A percentile compares a stretch with the other conserved stretches of the same genome.
Conservation (phyloP, 73 alveolate species). For the Stentor coeruleus region DNA sequence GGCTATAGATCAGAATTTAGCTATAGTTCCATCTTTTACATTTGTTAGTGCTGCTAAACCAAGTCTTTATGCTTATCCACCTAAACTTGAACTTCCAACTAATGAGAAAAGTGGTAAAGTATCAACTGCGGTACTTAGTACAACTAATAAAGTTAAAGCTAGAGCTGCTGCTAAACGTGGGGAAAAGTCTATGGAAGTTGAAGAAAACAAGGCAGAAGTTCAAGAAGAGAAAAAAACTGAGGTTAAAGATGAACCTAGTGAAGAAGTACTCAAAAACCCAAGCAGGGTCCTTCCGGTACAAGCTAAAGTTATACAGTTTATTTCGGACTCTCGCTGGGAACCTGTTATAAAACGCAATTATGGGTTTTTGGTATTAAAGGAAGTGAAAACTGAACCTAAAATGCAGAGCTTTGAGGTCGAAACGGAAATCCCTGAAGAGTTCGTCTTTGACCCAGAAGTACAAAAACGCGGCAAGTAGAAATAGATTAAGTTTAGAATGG, state of each 20-base stretch:
- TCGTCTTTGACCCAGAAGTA: constrained; percentile 60
- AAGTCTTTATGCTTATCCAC: constrained; percentile 84
- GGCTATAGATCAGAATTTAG: constrained; percentile 83
- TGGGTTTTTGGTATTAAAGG: constrained; percentile 78
- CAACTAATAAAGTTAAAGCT: constrained; percentile 90
- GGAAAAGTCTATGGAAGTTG: constrained; percentile 49
- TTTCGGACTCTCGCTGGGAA: constrained; percentile 60
- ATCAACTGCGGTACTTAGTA: constrained; percentile 88
- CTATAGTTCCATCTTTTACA: constrained; percentile 78
- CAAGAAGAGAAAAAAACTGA: constrained; percentile 61
- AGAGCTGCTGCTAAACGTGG: constrained; percentile 80
- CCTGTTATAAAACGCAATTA: constrained; percentile 77
- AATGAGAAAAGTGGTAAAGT: constrained; percentile 71
- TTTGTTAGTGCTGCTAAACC: constrained; percentile 82
- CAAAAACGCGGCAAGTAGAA: constrained; percentile 41
- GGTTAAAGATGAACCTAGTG: constrained; percentile 59
- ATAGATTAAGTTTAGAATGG: too few relatives aligned
- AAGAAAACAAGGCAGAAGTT: constrained; percentile 51
- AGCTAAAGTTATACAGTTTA: constrained; percentile 63
- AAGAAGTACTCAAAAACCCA: constrained; percentile 88
- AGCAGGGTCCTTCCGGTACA: constrained; percentile 84
- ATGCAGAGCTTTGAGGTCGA: constrained; percentile 63
- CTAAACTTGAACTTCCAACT: constrained; percentile 69
- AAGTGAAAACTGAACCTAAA: constrained; percentile 55
- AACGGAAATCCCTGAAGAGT: constrained; percentile 67